phyloP scores from a whole-genome alignment of 371 early-diverging fungal species.

The Mucor plumbeus region DNA sequence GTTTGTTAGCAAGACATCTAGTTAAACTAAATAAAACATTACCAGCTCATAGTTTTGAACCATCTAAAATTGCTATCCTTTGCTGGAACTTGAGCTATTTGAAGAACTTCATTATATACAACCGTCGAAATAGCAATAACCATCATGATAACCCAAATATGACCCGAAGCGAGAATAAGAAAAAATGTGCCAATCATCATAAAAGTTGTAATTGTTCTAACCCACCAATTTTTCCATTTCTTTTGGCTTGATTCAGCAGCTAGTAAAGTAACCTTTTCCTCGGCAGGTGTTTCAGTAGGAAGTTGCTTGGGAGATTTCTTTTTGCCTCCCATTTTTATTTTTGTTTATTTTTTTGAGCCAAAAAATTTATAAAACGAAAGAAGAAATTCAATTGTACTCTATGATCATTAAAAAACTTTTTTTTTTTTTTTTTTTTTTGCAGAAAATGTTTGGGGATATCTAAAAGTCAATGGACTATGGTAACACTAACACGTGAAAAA shows the following conservation, averaged over 20 bases:
- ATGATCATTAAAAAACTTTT: neutral
- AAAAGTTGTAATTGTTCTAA: slow-evolving; percentile 81
- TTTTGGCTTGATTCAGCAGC: slow-evolving; percentile 55
- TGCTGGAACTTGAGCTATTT: slow-evolving; percentile 79
- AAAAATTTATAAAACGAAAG: neutral
- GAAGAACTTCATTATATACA: slow-evolving; percentile 88
- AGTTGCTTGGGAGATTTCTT: slow-evolving; percentile 11
- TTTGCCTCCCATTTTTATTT: slow-evolving; percentile 19
- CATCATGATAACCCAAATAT: slow-evolving; percentile 74
- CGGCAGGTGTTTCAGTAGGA: neutral
- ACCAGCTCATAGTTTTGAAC: slow-evolving; percentile 90
- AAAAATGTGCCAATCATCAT: slow-evolving; percentile 88
- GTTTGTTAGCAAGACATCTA: neutral
- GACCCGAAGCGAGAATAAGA: slow-evolving; percentile 77
- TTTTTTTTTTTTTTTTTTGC: neutral
- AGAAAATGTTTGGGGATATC: slow-evolving; percentile 14
- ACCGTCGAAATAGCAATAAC: slow-evolving; percentile 79
- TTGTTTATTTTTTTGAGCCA: neutral
- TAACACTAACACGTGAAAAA: slow-evolving; percentile 11
- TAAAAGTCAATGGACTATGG: slow-evolving; percentile 2
- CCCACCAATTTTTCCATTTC: slow-evolving; percentile 76
- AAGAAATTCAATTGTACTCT: neutral
- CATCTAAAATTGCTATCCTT: slow-evolving; percentile 85
- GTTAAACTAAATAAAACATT: slow-evolving; percentile 15
- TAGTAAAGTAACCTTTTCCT: slow-evolving; percentile 35